These are phyloP conservation scores for Trichomonas gallinae DNA, from an alignment of 208 protist species.

Conservation along the genomic window DNA sequence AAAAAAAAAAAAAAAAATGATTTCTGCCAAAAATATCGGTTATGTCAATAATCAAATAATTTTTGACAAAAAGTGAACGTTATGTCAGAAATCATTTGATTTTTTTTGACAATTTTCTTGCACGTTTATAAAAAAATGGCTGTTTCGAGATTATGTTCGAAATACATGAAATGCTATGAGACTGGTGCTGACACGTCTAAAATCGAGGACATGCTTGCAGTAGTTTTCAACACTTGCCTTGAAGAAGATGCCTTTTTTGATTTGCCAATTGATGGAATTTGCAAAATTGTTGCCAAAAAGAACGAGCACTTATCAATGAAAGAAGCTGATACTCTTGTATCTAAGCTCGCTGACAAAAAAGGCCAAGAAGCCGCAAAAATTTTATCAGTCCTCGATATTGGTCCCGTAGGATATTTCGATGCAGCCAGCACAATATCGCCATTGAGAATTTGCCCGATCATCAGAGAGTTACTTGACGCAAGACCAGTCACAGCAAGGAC, in stretches of 20 bases:
- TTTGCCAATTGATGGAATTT: neutral
- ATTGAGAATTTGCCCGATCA: neutral
- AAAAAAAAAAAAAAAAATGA: no score
- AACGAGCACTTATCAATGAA: neutral
- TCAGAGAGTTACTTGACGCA: neutral
- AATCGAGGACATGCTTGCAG: neutral
- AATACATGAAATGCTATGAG: neutral
- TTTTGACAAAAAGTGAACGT: no score
- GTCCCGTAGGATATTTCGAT: neutral
- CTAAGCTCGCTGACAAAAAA: neutral
- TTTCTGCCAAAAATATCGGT: no score
- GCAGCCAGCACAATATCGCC: neutral
- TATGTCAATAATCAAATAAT: no score
- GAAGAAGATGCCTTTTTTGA: neutral
- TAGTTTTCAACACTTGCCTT: neutral
- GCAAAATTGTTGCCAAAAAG: neutral
- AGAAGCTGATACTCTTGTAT: neutral
- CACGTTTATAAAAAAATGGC: neutral
- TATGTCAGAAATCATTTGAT: no score
- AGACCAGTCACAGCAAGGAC: neutral
- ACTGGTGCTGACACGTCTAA: neutral
- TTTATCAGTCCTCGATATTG: neutral
- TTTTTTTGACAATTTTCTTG: neutral
- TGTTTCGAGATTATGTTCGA: neutral
- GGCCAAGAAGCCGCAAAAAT: neutral